phyloP scores from a whole-genome alignment of 257 asterid species.

The Solanum chilense region DNA sequence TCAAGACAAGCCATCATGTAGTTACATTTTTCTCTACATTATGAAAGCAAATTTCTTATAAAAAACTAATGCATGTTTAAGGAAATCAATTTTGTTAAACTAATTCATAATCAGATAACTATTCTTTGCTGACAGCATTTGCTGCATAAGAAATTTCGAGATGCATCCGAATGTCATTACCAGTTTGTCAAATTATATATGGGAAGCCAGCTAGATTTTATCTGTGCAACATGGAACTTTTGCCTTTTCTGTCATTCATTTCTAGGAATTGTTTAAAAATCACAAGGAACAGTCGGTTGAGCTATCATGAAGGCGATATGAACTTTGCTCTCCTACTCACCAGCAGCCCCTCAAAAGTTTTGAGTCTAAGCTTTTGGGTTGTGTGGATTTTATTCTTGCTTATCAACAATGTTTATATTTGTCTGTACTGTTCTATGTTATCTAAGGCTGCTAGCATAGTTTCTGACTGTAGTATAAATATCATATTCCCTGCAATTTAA shows the following conservation, averaged over 20 bases:
- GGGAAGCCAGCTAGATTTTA: not conserved
- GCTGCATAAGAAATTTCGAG: not conserved
- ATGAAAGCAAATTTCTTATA: not conserved
- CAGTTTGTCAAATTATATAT: not conserved
- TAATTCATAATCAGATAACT: not conserved
- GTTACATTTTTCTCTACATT: not conserved
- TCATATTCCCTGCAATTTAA: not conserved
- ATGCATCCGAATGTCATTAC: not conserved
- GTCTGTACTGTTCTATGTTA: too few relatives aligned
- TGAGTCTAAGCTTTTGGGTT: not conserved
- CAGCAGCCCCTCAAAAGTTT: not conserved
- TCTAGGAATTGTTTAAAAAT: not conserved
- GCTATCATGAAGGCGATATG: not conserved
- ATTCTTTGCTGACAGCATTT: not conserved
- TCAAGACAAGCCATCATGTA: not conserved
- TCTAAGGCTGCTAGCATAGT: not conserved
- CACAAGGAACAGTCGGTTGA: not conserved
- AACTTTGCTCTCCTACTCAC: not conserved
- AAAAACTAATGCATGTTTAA: not conserved
- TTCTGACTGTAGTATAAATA: not conserved
- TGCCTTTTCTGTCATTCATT: not conserved
- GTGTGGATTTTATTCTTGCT: not conserved
- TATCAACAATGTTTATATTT: not conserved
- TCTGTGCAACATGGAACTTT: not conserved
- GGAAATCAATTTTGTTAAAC: not conserved